Percentiles rank a stretch among this genome's conserved stretches.
phyloP scores from a whole-genome alignment of 192 early-diverging fungal genomes.

The Entomortierella lignicola region DNA sequence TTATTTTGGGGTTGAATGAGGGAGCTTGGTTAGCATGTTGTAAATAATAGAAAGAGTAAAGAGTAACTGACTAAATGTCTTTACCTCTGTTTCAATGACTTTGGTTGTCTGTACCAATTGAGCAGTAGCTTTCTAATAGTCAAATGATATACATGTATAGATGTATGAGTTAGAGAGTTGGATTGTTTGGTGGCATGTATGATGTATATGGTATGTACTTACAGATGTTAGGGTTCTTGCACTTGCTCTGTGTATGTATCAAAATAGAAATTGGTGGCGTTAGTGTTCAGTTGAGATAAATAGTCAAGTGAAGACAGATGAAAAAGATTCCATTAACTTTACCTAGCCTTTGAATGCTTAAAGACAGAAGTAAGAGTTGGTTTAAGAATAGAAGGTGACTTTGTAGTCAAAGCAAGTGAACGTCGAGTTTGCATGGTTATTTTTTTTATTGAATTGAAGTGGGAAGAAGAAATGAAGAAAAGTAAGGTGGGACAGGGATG shows the following conservation, averaged over 20 bases:
- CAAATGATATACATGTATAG: too few species aligned
- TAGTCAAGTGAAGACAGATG: neutral
- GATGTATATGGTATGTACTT: neutral
- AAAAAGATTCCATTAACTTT: too few species aligned
- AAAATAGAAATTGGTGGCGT: slow-evolving; percentile 37
- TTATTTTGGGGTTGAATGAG: too few species aligned
- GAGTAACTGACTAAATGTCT: too few species aligned
- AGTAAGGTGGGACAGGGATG: neutral
- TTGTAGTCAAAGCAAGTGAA: neutral
- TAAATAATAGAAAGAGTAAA: neutral
- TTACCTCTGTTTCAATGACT: slow-evolving; percentile 2
- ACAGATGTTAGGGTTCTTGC: slow-evolving; percentile 9
- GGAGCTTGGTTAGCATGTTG: too few species aligned
- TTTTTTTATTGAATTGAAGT: too few species aligned
- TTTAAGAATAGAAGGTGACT: neutral
- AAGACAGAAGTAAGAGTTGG: slow-evolving; percentile 31
- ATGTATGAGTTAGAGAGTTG: too few species aligned
- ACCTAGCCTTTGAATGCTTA: slow-evolving; percentile 45
- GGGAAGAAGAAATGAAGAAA: neutral
- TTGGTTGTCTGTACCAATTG: neutral
- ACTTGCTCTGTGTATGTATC: neutral
- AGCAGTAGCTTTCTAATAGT: slow-evolving; percentile 1
- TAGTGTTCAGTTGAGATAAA: slow-evolving; percentile 19
- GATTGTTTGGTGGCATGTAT: neutral
- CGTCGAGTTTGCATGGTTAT: slow-evolving; percentile 31